Evolutionary conservation across 805 yeast genomes (phyloP), one percentile per base, ranked within the genome.

Genomic region (Metschnikowia peoriensis): DNA sequence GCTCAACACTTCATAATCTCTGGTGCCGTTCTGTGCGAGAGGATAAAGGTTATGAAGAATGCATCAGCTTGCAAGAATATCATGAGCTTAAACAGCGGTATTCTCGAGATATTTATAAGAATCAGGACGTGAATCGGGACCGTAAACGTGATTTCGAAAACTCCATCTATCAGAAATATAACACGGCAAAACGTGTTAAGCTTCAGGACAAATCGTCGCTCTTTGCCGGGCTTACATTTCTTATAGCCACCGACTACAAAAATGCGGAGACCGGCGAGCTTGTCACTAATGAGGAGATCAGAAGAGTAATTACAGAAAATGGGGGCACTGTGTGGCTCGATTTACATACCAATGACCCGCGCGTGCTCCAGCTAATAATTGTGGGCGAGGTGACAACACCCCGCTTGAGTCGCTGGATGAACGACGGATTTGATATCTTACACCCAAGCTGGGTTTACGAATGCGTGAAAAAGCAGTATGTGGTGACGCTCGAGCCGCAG

Each of bases 391-490:
- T 55, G 12, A 38, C 52, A 9, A 58, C 68, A 3, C 77, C 77
- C 6, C 57, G 64, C 6, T 55, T 68, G 15, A 50, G 61, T 41
- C 48, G 56, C 5, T 70, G 68, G 56, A 50, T 62, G 10, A 48
- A 58, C 2, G 62, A 64, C 15, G 87, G 87, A 0, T 80, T 77
- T 58, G 88, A 85, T 60, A 72, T 93, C 0, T 63, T 90, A 7
- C 76, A 68, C 47, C 90, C 96, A 0, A 65, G 69, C 32, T 93
- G 97, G 96, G 64, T 89, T 6, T 72, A 82, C 43, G 92, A 88
- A 57, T 83, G 94, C 59, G 69, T 88, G 2, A 61, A 65, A 15
- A 64, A 71, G 12, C 60, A 65, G 1, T 47, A 59, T 2, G 44
- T 83, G 1, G 66, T 89, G 0, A 77, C 76, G 1, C 58, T 87